Evolutionary conservation across 495 filamentous ascomycete genomes (phyloP), one percentile per base, ranked within the genome.

Genomic region (Polyplosphaeria fusca): DNA sequence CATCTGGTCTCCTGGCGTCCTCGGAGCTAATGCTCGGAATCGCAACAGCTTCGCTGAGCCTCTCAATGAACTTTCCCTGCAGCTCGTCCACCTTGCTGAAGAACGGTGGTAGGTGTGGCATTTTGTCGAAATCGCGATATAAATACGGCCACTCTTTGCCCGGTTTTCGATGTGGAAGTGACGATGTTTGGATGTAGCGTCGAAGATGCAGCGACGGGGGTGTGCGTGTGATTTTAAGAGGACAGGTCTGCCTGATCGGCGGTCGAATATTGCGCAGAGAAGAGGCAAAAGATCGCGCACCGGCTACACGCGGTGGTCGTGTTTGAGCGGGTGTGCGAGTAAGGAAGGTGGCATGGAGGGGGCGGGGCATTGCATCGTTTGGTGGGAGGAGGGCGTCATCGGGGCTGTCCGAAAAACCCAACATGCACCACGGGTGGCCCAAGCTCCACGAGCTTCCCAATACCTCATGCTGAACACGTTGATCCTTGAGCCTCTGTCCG

Each of bases 21-120:
- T 96, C 91, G 1, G 92, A 88, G 18, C 91, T 96, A 63, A 99
- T 74, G 40, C 93, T 97, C 4, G 94, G 93, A 58, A 99, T 99
- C 37, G 91, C 91, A 54, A 99, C 92, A 40, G 93, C 93, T 71
- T 88, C 82, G 61, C 87, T 79, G 47, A 98, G 82, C 63, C 94
- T 88, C 59, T 95, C 85, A 68, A 97, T 95, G 78, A 97, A 98
- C 63, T 78, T 73, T 60, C 83, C 84, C 22, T 87, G 81, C 66
- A 94, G 76, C 58, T 70, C 70, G 73, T 98, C 91, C 46, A 98
- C 93, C 71, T 68, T 60, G 56, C 69, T 66, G 65, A 71, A 75
- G 63, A 55, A 72, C 2, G 65, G 54, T 42, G 73, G 68, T 30
- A 75, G 68, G 18, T 73, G 66, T 7, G 7, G 64, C 72, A 74